Conservation (phyloP, 495 filamentous ascomycete species). For the Staphylotrichum tortipilum region DNA sequence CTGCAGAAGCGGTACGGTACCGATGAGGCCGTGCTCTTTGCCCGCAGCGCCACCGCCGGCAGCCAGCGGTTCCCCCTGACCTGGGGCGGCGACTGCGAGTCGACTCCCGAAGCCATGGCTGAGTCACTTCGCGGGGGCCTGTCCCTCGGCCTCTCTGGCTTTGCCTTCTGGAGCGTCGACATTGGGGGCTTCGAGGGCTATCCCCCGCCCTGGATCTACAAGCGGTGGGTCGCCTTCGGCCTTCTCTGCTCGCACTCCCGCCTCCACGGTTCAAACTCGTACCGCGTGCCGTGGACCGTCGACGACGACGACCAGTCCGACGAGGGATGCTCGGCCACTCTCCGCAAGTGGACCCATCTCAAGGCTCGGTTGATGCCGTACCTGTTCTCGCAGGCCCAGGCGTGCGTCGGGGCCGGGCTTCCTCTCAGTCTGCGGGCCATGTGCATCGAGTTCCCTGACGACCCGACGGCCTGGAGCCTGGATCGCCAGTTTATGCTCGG, state of each 20-base stretch:
- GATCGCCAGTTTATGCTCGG: conserved; percentile 64
- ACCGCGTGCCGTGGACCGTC: conserved; percentile 65
- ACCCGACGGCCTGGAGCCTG: conserved; percentile 53
- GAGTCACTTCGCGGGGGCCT: conserved; percentile 64
- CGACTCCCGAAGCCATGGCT: conserved; percentile 63
- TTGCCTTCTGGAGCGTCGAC: conserved; percentile 61
- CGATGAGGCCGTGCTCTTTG: conserved; percentile 57
- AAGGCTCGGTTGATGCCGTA: conserved; percentile 59
- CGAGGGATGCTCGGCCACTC: conserved; percentile 43
- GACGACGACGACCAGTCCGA: conserved; percentile 46
- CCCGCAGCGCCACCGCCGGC: conserved; percentile 56
- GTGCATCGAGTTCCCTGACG: conserved; percentile 57
- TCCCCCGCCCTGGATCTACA: conserved; percentile 61
- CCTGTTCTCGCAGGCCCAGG: conserved; percentile 46
- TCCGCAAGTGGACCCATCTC: conserved; percentile 49
- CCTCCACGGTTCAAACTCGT: conserved; percentile 57
- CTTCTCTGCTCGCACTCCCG: conserved; percentile 59
- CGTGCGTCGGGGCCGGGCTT: conserved; percentile 37
- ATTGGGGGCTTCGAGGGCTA: conserved; percentile 68
- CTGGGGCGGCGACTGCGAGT: conserved; percentile 63
- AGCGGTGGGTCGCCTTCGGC: conserved; percentile 68
- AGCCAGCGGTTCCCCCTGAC: conserved; percentile 60
- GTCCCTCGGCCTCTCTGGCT: conserved; percentile 55
- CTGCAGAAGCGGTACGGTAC: conserved; percentile 50
- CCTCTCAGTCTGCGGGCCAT: conserved; percentile 50